phyloP scores from a whole-genome alignment of 306 rosid genomes.

The Fagus sylvatica region DNA sequence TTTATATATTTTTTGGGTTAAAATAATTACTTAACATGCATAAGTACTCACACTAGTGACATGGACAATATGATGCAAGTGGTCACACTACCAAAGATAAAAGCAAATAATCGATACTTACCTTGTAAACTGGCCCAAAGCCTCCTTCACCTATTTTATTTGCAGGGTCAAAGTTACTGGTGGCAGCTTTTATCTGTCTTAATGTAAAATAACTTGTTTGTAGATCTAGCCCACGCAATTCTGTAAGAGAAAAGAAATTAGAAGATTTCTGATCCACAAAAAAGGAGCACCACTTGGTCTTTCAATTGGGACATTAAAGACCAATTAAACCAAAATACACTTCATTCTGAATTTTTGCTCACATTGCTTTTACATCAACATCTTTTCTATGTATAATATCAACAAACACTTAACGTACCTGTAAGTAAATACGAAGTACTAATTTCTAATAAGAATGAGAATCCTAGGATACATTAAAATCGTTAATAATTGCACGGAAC shows the following conservation, averaged over 20 bases:
- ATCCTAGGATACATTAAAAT: neutral
- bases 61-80: neutral
- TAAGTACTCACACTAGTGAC: neutral
- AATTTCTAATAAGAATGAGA: neutral
- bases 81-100: neutral
- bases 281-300: neutral
- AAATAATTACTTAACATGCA: neutral
- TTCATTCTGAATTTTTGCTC: neutral
- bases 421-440: neutral
- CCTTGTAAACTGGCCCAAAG: constrained; percentile 79
- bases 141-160: constrained; percentile 86
- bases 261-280: neutral
- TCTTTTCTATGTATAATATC: neutral
- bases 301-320: neutral
- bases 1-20: no score
- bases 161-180: constrained; percentile 46
- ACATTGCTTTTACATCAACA: neutral
- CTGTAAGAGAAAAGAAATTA: constrained; percentile 30
- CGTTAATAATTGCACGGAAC: no score
- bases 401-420: neutral
- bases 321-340: neutral
- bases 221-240: constrained; percentile 45
- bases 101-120: constrained; percentile 13
- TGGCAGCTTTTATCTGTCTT: constrained; percentile 64
- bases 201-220: constrained; percentile 63